Percentiles rank a stretch among this genome's conserved stretches.
phyloP scores from a whole-genome alignment of 2,329 filamentous ascomycete genomes.

The Colletotrichum nymphaeae region DNA sequence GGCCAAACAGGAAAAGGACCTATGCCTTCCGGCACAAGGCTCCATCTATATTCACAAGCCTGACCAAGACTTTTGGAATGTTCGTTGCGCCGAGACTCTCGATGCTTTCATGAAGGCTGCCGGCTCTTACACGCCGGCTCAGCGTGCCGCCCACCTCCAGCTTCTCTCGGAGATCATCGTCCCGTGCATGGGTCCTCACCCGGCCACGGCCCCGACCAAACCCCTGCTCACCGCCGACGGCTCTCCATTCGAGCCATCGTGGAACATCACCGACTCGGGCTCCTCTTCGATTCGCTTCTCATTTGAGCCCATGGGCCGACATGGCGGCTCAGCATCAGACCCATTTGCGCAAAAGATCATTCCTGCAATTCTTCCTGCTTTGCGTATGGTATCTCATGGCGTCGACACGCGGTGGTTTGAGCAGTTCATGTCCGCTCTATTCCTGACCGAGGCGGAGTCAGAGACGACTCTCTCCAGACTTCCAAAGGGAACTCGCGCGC shows the following conservation, averaged over 20 bases:
- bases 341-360: conserved; percentile 36
- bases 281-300: conserved; percentile 33
- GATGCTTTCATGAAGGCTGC: conserved; percentile 31
- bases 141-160: conserved; percentile 26
- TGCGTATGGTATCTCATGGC: conserved; percentile 17
- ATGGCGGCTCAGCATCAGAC: conserved; percentile 23
- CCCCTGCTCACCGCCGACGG: conserved; percentile 31
- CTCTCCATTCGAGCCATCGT: conserved; percentile 34
- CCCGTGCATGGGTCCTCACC: conserved; percentile 32
- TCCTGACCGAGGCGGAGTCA: conserved; percentile 36
- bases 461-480: conserved; percentile 27
- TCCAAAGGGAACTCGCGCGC: conserved; percentile 36
- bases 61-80: conserved; percentile 34
- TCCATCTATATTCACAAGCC: conserved; percentile 28
- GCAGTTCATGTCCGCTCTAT: conserved; percentile 38
- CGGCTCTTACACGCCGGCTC: conserved; percentile 33
- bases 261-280: conserved; percentile 36
- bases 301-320: conserved; percentile 36
- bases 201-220: conserved; percentile 25
- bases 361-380: conserved; percentile 28
- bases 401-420: conserved; percentile 38
- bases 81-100: conserved; percentile 32
- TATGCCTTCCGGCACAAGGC: conserved; percentile 27
- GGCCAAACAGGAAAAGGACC: conserved; percentile 29
- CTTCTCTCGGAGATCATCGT: conserved; percentile 34